Conservation (phyloP, 1,139 yeast genomes). For the Yamadazyma triangularis region DNA sequence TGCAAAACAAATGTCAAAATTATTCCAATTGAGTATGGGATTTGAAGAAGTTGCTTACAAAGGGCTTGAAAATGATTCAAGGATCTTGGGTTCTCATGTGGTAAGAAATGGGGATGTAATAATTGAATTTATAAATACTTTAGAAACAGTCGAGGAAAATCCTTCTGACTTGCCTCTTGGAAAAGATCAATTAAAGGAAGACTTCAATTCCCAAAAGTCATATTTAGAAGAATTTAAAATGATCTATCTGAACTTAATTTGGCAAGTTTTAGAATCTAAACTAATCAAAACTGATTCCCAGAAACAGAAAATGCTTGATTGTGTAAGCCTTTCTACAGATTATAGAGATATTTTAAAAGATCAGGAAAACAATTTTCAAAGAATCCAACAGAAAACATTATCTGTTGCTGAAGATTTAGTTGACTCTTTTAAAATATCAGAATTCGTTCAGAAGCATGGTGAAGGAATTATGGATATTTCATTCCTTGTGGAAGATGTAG, state of each 20-base stretch:
- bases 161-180: background rate
- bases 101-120: constrained; percentile 53
- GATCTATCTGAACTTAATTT: background rate
- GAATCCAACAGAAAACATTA: constrained; percentile 14
- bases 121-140: constrained; percentile 41
- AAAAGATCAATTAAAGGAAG: background rate
- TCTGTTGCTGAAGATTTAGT: constrained; percentile 16
- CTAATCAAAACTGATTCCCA: constrained; percentile 1
- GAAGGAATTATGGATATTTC: constrained; percentile 76
- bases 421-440: constrained; percentile 19
- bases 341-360: constrained; percentile 10
- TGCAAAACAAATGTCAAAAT: constrained; percentile 59
- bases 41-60: constrained; percentile 57
- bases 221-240: background rate
- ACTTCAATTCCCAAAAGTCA: background rate
- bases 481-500: constrained; percentile 51
- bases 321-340: constrained; percentile 12
- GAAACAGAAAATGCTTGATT: constrained; percentile 3
- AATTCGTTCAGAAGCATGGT: constrained; percentile 58
- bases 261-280: constrained; percentile 2
- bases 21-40: constrained; percentile 55
- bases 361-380: constrained; percentile 2
- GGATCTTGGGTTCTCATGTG: constrained; percentile 54
- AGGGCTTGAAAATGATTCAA: constrained; percentile 67
- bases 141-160: constrained; percentile 9